Conservation (phyloP, 2,329 filamentous ascomycete species). For the Claviceps capensis region DNA sequence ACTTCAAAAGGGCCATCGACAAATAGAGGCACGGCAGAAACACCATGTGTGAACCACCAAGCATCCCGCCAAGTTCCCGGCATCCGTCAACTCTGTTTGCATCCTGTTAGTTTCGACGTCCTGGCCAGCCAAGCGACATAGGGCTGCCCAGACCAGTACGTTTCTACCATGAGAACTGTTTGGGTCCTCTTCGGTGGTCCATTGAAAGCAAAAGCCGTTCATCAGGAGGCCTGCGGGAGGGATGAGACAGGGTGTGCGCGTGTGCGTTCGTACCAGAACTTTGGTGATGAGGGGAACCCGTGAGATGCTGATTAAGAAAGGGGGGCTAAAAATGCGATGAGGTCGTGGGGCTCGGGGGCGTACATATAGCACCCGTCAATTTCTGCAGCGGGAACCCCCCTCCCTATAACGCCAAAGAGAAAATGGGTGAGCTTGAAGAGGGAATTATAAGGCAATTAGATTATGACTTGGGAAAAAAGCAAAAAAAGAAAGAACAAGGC, state of each 20-base stretch:
- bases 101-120: conserved; percentile 2
- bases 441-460: neutral
- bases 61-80: neutral
- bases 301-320: neutral
- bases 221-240: neutral
- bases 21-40: neutral
- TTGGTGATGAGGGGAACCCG: neutral
- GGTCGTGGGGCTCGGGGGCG: neutral
- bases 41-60: neutral
- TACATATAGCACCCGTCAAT: neutral
- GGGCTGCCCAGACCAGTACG: conserved; percentile 2
- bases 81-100: neutral
- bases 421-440: neutral
- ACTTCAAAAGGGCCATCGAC: neutral
- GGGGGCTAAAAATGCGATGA: neutral
- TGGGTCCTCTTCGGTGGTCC: neutral
- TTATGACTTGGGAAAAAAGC: too few relatives aligned
- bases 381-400: neutral
- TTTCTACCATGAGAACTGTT: neutral
- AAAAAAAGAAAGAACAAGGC: neutral
- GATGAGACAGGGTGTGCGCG: neutral
- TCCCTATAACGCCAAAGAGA: neutral
- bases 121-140: conserved; percentile 3
- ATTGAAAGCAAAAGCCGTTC: neutral
- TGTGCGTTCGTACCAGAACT: neutral